Evolutionary conservation across 1,139 yeast genomes (phyloP), one percentile per base, ranked within the genome.

Genomic region (Debaryomyces singareniensis): DNA sequence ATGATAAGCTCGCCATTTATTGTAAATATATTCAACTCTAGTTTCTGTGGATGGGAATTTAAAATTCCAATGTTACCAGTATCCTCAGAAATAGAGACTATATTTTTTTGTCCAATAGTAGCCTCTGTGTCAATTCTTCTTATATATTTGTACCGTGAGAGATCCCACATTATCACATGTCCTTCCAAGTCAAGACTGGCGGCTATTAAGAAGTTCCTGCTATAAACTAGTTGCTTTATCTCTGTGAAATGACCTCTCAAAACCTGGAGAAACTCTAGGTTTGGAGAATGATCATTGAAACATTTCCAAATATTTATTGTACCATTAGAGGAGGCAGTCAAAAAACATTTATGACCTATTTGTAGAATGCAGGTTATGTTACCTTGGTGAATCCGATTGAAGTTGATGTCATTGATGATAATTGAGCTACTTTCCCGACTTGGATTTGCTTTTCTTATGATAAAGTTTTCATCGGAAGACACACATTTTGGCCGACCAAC

Each of bases 271-370:
- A 61, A 67, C 27, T 71, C 71, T 20, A 77, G 45, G 2, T 45
- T 55, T 4, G 45, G 29, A 2, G 31, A 28, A 2, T 61, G 56
- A 26, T 48, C 47, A n/a, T 41, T 26, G 16, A 39, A 38, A 34
- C 60, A 65, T 37, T 59, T 60, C 85, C 85, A 78, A 5, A 70
- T 61, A 42, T 72, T 70, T 9, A 76, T 63, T 2, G 72, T 51
- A 1, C 84, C 85, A 42, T 62, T 71, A n/a, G 54, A 53, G 5
- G 75, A 67, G 0, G 77, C 82, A 0, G 79, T 74, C 13, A 75
- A 40, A 35, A 76, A 62, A 24, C 53, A 42, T 33, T 61, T 50
- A 45, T 53, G 47, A 5, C 71, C 65, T 33, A 58, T 43, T 38
- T 61, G 60, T 43, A 68, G 37, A 29, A 67, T 39, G 12, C 47